These are phyloP conservation scores for Claviceps arundinis DNA, from an alignment of 2,329 filamentous ascomycete species.

Conservation along the genomic window DNA sequence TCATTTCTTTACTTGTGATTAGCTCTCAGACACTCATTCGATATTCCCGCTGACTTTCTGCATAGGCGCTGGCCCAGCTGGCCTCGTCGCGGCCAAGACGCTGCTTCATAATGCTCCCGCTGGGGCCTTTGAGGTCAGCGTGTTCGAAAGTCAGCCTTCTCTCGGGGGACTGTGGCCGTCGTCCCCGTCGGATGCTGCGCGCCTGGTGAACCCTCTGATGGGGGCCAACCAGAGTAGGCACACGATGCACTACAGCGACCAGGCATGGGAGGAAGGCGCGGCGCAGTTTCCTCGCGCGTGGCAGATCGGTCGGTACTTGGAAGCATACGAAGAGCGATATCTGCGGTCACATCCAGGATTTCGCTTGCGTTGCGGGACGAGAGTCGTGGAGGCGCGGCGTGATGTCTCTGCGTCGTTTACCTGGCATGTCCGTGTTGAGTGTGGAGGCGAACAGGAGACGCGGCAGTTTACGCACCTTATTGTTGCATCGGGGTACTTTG, in stretches of 20 bases:
- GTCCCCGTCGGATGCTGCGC: conserved; percentile 30
- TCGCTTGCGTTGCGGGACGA: conserved; percentile 35
- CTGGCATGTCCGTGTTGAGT: conserved; percentile 29
- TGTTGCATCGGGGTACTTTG: conserved; percentile 66
- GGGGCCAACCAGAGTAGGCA: conserved; percentile 64
- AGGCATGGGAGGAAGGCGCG: conserved; percentile 50
- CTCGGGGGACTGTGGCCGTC: conserved; percentile 71
- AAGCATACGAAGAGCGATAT: conserved; percentile 49
- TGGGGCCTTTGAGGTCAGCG: conserved; percentile 48
- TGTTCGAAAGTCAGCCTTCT: conserved; percentile 53
- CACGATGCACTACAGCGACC: conserved; percentile 59
- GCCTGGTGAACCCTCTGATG: conserved; percentile 53
- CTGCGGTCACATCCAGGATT: conserved; percentile 26
- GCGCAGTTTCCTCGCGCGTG: conserved; percentile 63
- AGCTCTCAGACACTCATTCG: too few species aligned
- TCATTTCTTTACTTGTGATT: too few species aligned
- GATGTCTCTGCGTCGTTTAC: conserved; percentile 16
- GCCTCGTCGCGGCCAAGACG: conserved; percentile 59
- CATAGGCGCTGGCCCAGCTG: conserved; percentile 54
- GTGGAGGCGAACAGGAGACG: conserved; percentile 24
- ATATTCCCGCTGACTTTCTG: neutral
- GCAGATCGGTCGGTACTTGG: conserved; percentile 62
- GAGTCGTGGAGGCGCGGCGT: conserved; percentile 26
- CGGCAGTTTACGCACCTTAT: conserved; percentile 57
- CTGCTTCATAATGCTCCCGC: conserved; percentile 46